phyloP scores from a whole-genome alignment of 1,139 yeast species.

The Schwanniomyces etchellsii region DNA sequence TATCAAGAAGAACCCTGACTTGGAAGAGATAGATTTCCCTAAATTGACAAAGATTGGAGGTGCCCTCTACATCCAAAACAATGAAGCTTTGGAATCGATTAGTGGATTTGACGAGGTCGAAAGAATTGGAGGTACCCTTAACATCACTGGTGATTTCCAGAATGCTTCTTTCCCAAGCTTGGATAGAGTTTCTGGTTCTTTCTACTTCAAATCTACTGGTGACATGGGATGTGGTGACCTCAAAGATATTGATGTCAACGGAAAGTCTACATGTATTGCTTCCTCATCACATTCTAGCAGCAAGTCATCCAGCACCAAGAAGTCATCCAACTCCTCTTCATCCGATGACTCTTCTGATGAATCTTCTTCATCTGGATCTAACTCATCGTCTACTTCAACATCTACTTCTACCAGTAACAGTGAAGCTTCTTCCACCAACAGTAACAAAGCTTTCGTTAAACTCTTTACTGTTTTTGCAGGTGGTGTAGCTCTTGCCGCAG shows the following conservation, averaged over 20 bases:
- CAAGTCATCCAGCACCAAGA: constrained; percentile 27
- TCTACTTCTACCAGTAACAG: constrained; percentile 11
- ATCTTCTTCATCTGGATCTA: constrained; percentile 12
- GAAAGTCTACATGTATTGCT: constrained; percentile 77
- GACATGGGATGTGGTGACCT: constrained; percentile 69
- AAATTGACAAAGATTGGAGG: constrained; percentile 72
- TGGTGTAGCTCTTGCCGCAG: constrained; percentile 57
- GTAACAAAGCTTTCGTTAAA: constrained; percentile 18
- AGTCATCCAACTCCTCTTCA: constrained; percentile 20
- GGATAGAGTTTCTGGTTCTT: constrained; percentile 86
- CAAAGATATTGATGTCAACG: constrained; percentile 75
- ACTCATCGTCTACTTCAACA: constrained; percentile 3
- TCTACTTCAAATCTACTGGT: constrained; percentile 70
- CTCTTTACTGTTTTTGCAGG: constrained; percentile 51
- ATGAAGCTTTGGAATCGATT: constrained; percentile 60
- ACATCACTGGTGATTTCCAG: constrained; percentile 72
- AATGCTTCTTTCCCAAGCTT: constrained; percentile 71
- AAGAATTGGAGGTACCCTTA: constrained; percentile 83
- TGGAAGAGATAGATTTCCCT: constrained; percentile 67
- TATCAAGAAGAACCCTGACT: constrained; percentile 65
- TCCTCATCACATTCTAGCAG: constrained; percentile 35
- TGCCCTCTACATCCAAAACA: constrained; percentile 83
- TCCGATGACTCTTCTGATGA: constrained; percentile 23
- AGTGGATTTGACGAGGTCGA: constrained; percentile 69
- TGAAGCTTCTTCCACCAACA: constrained; percentile 24